Evolutionary conservation across 1,284 basidiomycete species (phyloP).

Genomic region (Laetiporus sulphureus): DNA sequence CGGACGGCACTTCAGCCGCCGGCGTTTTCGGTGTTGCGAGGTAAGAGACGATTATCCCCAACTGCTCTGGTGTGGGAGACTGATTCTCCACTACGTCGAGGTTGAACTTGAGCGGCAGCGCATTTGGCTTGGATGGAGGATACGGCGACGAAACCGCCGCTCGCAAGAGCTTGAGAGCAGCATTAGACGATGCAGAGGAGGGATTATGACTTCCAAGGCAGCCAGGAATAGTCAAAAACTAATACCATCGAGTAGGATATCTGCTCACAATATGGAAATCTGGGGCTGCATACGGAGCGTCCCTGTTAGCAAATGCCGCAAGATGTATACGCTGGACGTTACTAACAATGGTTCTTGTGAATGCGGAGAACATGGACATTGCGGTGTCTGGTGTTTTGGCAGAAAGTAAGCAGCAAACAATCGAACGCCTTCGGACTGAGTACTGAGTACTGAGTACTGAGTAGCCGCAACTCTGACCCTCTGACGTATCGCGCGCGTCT

Average conservation of each 20-base stretch:
- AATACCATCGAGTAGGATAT: slow-evolving; percentile 2
- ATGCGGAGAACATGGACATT: slow-evolving; percentile 24
- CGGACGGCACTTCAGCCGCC: slow-evolving; percentile 20
- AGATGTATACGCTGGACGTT: background rate
- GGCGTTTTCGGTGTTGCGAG: slow-evolving; percentile 33
- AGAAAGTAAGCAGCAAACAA: too few species aligned
- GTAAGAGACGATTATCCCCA: slow-evolving; percentile 60
- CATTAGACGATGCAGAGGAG: slow-evolving; percentile 52
- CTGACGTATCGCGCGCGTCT: too few species aligned
- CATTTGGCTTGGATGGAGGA: slow-evolving; percentile 39
- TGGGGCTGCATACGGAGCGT: slow-evolving; percentile 37
- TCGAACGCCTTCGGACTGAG: background rate
- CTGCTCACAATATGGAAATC: slow-evolving; percentile 57
- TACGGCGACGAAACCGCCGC: slow-evolving; percentile 53
- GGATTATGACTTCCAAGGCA: slow-evolving; percentile 50
- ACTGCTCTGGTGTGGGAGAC: slow-evolving; percentile 61
- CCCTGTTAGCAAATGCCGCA: background rate
- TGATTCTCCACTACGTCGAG: slow-evolving; percentile 61
- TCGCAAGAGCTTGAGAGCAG: slow-evolving; percentile 52
- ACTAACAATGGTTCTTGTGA: slow-evolving; percentile 15
- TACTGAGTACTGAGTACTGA: too few species aligned
- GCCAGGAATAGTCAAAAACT: background rate
- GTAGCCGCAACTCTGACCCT: too few species aligned
- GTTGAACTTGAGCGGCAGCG: slow-evolving; percentile 56
- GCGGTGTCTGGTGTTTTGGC: too few species aligned